Evolutionary conservation across 176 grass and related monocot species (phyloP).

Genomic region (Oryza punctata): DNA sequence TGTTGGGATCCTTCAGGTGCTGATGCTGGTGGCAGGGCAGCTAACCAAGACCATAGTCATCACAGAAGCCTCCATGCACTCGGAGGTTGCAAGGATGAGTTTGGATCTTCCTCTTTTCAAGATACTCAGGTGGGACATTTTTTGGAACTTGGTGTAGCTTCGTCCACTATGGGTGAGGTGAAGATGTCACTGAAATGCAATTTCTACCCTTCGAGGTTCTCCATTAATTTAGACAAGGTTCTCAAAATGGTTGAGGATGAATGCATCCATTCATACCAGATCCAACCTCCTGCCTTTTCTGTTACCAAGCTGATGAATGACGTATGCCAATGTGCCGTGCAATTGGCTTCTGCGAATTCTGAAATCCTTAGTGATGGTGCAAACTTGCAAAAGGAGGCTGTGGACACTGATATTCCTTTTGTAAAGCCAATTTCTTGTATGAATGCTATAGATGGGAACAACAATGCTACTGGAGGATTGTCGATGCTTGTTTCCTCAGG

Average conservation of each 20-base stretch:
- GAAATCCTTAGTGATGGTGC: constrained; percentile 6
- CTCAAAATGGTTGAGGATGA: constrained; percentile 63
- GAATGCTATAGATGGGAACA: constrained; percentile 21
- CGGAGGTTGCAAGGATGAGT: constrained; percentile 11
- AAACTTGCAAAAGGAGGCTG: constrained; percentile 4
- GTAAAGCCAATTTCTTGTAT: constrained; percentile 15
- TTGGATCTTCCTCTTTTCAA: constrained; percentile 28
- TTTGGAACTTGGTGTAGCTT: constrained; percentile 52
- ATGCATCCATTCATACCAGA: constrained; percentile 51
- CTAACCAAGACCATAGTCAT: background rate
- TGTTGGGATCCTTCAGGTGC: background rate
- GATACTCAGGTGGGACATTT: constrained; percentile 30
- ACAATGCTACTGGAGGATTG: constrained; percentile 22
- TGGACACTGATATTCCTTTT: background rate
- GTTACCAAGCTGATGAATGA: constrained; percentile 55
- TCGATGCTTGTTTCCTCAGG: constrained; percentile 4
- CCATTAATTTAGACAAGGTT: constrained; percentile 40
- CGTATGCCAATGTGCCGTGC: constrained; percentile 58
- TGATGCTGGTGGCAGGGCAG: constrained; percentile 20
- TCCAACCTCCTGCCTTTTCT: constrained; percentile 57
- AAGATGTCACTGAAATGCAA: constrained; percentile 54
- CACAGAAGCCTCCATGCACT: constrained; percentile 7
- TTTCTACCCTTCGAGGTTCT: constrained; percentile 45
- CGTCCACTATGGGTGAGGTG: constrained; percentile 61
- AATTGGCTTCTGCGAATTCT: constrained; percentile 26